phyloP scores from a whole-genome alignment of 495 filamentous ascomycete species.

The Penicillium roqueforti region DNA sequence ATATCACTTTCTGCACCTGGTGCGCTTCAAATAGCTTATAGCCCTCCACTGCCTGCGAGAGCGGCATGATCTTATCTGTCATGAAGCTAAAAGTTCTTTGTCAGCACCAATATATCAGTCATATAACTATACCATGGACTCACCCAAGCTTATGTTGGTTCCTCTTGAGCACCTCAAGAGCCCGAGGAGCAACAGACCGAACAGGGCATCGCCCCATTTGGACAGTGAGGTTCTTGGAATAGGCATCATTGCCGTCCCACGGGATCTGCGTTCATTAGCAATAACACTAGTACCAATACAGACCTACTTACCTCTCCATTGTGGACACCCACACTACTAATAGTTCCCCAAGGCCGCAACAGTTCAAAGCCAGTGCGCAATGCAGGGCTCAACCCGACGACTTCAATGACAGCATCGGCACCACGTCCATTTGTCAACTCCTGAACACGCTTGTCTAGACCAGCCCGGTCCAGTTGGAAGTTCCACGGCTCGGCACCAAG shows the following conservation, averaged over 20 bases:
- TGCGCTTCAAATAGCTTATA: conserved; percentile 91
- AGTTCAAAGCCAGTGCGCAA: conserved; percentile 80
- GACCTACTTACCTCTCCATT: conserved; percentile 65
- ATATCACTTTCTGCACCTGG: conserved; percentile 82
- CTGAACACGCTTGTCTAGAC: conserved; percentile 63
- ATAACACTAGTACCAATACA: neutral
- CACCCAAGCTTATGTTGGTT: conserved; percentile 76
- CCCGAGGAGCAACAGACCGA: conserved; percentile 72
- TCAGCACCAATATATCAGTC: no score
- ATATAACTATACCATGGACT: no score
- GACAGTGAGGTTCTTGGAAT: conserved; percentile 84
- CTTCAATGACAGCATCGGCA: conserved; percentile 88
- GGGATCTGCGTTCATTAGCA: conserved; percentile 58
- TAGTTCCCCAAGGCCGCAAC: conserved; percentile 79
- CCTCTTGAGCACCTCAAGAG: conserved; percentile 71
- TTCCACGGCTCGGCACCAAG: conserved; percentile 87
- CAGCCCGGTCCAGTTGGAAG: conserved; percentile 65
- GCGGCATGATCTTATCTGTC: conserved; percentile 88
- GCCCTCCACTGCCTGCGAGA: conserved; percentile 76
- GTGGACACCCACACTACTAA: conserved; percentile 89
- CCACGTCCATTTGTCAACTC: conserved; percentile 80
- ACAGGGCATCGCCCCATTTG: conserved; percentile 96
- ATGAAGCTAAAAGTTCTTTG: no score
- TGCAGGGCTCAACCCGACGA: conserved; percentile 82
- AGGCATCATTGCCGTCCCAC: conserved; percentile 77